A percentile compares a stretch with the other conserved stretches of the same genome.
Conservation (phyloP, 176 grass and related monocot species). For the Paspalum vaginatum region DNA sequence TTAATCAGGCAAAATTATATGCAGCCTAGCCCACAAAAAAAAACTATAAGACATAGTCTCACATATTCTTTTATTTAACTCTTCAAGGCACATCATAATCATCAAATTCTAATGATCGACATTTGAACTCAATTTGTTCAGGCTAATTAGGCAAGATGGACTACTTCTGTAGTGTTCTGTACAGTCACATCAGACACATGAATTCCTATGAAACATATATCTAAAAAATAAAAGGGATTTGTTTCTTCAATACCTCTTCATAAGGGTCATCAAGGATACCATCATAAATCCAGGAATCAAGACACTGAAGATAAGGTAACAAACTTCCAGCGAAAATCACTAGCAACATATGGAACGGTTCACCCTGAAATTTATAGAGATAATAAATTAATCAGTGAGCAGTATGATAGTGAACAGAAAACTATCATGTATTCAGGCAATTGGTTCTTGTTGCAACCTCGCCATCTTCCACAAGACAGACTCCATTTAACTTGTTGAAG, state of each 20-base stretch:
- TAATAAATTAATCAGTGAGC: conserved; percentile 25
- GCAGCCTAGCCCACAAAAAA: background rate
- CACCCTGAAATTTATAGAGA: conserved; percentile 61
- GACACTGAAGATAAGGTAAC: conserved; percentile 85
- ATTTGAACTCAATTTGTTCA: background rate
- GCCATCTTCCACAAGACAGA: conserved; percentile 90
- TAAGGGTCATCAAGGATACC: conserved; percentile 97
- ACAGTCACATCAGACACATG: background rate
- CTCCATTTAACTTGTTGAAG: conserved; percentile 80
- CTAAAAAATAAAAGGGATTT: background rate
- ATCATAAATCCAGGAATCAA: conserved; percentile 98
- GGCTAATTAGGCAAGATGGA: background rate
- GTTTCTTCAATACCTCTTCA: conserved; percentile 70
- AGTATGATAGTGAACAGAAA: conserved; percentile 13
- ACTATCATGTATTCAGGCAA: conserved; percentile 22
- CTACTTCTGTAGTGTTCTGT: conserved; percentile 5
- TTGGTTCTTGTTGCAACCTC: conserved; percentile 59
- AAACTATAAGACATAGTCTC: background rate
- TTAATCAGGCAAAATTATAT: conserved; percentile 16
- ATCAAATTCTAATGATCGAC: background rate
- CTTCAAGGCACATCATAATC: conserved; percentile 25
- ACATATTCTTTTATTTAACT: background rate
- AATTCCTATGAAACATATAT: conserved; percentile 13
- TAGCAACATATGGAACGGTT: conserved; percentile 83
- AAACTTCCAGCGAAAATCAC: conserved; percentile 71